Conservation (phyloP, 2,329 filamentous ascomycete species). For the Sclerotinia spermophila region DNA sequence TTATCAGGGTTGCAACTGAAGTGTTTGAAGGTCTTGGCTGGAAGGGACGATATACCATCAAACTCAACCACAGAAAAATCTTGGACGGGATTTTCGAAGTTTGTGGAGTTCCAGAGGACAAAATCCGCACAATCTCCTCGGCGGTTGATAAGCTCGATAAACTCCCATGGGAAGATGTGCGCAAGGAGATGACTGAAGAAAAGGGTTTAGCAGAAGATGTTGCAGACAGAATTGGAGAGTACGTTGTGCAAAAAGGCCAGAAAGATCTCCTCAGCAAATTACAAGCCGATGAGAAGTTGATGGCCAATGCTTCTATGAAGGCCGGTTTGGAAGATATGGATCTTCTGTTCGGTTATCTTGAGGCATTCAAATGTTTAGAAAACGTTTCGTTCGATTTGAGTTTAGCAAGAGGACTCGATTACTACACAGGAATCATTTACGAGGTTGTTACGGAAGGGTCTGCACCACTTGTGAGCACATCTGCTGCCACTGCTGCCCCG, state of each 20-base stretch:
- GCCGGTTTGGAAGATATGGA: slow-evolving; percentile 78
- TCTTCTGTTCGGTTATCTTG: slow-evolving; percentile 76
- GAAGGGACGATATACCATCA: slow-evolving; percentile 67
- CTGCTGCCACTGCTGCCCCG: slow-evolving; percentile 40
- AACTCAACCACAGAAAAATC: slow-evolving; percentile 93
- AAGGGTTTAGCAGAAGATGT: slow-evolving; percentile 75
- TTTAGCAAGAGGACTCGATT: slow-evolving; percentile 84
- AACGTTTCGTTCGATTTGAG: slow-evolving; percentile 85
- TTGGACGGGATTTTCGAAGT: slow-evolving; percentile 90
- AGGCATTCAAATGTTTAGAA: slow-evolving; percentile 68
- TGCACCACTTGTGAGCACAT: slow-evolving; percentile 37
- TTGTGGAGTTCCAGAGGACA: slow-evolving; percentile 80
- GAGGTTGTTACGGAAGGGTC: slow-evolving; percentile 73
- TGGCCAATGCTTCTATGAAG: slow-evolving; percentile 70
- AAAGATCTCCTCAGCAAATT: slow-evolving; percentile 70
- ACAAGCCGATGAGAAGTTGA: slow-evolving; percentile 62
- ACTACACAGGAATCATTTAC: slow-evolving; percentile 76
- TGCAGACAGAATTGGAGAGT: slow-evolving; percentile 84
- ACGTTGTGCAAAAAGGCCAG: slow-evolving; percentile 73
- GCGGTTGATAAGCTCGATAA: slow-evolving; percentile 97
- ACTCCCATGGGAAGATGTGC: slow-evolving; percentile 82
- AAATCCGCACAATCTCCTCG: slow-evolving; percentile 84
- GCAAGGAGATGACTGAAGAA: slow-evolving; percentile 88
- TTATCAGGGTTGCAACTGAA: slow-evolving; percentile 78
- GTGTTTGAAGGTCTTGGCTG: slow-evolving; percentile 79